Conservation (phyloP, 805 yeast genomes). For the Candida incommunis region DNA sequence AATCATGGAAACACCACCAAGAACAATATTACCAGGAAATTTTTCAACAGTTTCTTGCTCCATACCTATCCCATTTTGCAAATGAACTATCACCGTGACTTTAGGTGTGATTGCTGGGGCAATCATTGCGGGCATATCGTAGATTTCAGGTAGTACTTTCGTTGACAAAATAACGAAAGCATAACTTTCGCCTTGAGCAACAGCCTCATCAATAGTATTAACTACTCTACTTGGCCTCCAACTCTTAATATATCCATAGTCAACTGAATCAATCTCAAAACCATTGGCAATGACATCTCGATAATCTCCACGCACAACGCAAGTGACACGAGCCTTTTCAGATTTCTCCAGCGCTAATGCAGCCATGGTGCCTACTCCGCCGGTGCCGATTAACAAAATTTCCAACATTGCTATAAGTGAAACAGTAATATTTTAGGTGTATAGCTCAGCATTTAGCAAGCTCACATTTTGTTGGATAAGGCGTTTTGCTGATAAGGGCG, state of each 20-base stretch:
- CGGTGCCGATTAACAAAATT: constrained; percentile 47
- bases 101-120: constrained; percentile 34
- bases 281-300: constrained; percentile 38
- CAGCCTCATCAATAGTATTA: constrained; percentile 31
- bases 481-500: too few relatives aligned
- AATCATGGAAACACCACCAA: constrained; percentile 53
- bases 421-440: too few relatives aligned
- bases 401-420: too few relatives aligned
- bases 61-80: constrained; percentile 56
- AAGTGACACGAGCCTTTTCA: constrained; percentile 38
- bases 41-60: constrained; percentile 39
- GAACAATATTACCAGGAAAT: constrained; percentile 35
- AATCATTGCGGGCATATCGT: constrained; percentile 36
- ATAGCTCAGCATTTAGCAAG: too few relatives aligned
- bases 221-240: constrained; percentile 38
- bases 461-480: too few relatives aligned
- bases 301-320: constrained; percentile 55
- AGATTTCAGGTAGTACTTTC: constrained; percentile 53
- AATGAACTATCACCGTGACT: constrained; percentile 36
- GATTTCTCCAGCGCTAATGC: constrained; percentile 45
- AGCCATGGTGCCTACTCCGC: constrained; percentile 75
- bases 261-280: constrained; percentile 43
- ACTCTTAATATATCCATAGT: constrained; percentile 39
- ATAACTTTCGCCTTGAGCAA: constrained; percentile 23
- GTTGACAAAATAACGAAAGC: constrained; percentile 50